Percentiles rank a stretch among this genome's conserved stretches.
phyloP scores from a whole-genome alignment of 2,329 filamentous ascomycete genomes.

The Gnomoniopsis smithogilvyi region DNA sequence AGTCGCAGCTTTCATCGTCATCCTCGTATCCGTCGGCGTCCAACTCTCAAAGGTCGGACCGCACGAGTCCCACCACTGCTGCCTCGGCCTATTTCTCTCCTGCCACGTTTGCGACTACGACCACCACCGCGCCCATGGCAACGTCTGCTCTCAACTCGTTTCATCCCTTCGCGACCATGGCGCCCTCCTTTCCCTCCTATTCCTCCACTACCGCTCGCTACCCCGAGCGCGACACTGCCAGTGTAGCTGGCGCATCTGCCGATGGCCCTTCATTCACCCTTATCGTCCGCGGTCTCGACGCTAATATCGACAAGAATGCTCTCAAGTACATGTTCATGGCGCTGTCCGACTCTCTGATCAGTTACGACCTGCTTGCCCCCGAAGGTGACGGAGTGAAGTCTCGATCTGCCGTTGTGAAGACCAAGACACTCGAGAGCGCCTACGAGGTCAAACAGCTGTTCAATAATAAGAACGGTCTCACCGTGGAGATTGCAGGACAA shows the following conservation, averaged over 20 bases:
- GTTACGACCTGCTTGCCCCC: constrained; percentile 47
- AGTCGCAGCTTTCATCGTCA: constrained; percentile 23
- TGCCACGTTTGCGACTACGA: constrained; percentile 28
- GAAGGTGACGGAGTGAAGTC: constrained; percentile 48
- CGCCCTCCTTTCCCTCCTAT: constrained; percentile 33
- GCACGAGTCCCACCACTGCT: constrained; percentile 28
- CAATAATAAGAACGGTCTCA: constrained; percentile 53
- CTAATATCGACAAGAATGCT: constrained; percentile 46
- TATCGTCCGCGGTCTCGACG: not conserved
- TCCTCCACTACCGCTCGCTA: constrained; percentile 31
- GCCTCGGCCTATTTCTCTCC: constrained; percentile 23
- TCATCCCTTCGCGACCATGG: constrained; percentile 26
- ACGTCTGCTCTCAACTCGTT: constrained; percentile 39
- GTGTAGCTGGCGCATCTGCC: not conserved
- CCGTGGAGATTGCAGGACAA: constrained; percentile 54
- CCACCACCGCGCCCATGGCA: constrained; percentile 37
- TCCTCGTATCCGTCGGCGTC: constrained; percentile 34
- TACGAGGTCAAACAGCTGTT: constrained; percentile 55
- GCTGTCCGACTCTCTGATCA: constrained; percentile 53
- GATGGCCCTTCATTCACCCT: not conserved
- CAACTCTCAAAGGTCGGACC: constrained; percentile 28
- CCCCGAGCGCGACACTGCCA: constrained; percentile 33
- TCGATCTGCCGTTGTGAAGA: constrained; percentile 50
- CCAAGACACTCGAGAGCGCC: constrained; percentile 51
- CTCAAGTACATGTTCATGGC: constrained; percentile 52